Evolutionary conservation across 2,329 filamentous ascomycete species (phyloP), one percentile per base, ranked within the genome.

Genomic region (Metarhizium guizhouense): DNA sequence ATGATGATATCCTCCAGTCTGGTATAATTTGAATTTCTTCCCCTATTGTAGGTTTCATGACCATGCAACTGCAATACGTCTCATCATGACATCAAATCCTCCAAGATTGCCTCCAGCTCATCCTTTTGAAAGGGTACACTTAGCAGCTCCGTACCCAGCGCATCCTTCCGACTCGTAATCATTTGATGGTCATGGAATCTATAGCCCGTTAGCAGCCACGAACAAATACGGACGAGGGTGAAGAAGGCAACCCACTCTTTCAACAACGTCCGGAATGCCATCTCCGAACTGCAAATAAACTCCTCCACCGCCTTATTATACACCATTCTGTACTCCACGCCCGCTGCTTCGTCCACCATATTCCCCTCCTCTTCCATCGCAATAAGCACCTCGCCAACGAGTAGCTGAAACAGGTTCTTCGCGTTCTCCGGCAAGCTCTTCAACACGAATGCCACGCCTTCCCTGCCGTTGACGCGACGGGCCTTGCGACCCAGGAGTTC

Each of bases 161-260:
- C 81, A 69, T 99, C 93, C 67, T 93, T 93, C 59, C 85, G 83
- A 59, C 88, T 95, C 55, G 90, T 90, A 60, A 99, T 88, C 84
- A 99, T 97, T 67, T 96, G 90, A 74, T 99, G 94, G 65, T 99
- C 94, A 68, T 96, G 90, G 70, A 99, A 94, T 71, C 85, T 88
- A 40, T 25, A 52, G 32, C n/a, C 16, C 56, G 54, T 55, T 14
- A 52, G 34, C 54, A 67, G 75, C 58, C 71, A 65, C 51, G 57
- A 25, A 45, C 34, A 34, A 11, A 29, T 25, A 38, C 40, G 25
- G 56, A 51, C 4, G 38, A 47, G 45, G 45, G 36, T 11, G 20
- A 47, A n/a, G 18, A 45, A 18, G 48, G 52, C 49, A 40, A 73
- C 83, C 59, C 72, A 94, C 81, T 99, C 94, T 73, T 97, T 97